Evolutionary conservation across 176 grass and related monocot genomes (phyloP).

Genomic region (Melocanna baccifera): DNA sequence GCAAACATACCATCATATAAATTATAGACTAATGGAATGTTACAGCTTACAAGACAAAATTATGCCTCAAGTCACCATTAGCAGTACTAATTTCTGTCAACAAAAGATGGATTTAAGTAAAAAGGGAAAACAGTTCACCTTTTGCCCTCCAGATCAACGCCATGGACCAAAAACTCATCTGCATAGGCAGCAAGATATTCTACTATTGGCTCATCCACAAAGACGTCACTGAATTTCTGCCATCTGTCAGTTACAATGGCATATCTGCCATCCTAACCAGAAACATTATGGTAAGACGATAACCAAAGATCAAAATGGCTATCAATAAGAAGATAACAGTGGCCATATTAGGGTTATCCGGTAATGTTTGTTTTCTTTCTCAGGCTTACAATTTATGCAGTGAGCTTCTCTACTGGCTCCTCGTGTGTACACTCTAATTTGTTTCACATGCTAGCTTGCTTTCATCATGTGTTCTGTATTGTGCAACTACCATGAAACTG

Average conservation of each 20-base stretch:
- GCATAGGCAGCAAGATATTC: slow-evolving; percentile 62
- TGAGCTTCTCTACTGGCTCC: background rate
- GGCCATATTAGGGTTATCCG: background rate
- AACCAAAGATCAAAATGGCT: slow-evolving; percentile 3
- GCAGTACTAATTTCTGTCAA: background rate
- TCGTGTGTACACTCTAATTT: background rate
- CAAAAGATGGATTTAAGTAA: slow-evolving; percentile 14
- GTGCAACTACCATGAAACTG: background rate
- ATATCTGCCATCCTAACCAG: slow-evolving; percentile 71
- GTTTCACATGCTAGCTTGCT: background rate
- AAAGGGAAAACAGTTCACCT: slow-evolving; percentile 44
- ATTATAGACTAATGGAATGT: background rate
- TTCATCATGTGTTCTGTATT: background rate
- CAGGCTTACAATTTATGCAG: background rate
- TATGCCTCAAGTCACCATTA: background rate
- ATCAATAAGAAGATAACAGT: slow-evolving; percentile 7
- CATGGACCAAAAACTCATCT: slow-evolving; percentile 99
- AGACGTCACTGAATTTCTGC: slow-evolving; percentile 89
- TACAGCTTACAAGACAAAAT: background rate
- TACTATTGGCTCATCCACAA: slow-evolving; percentile 63
- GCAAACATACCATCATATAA: background rate
- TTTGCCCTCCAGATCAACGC: slow-evolving; percentile 96
- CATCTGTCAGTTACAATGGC: slow-evolving; percentile 87
- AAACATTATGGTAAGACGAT: slow-evolving; percentile 26
- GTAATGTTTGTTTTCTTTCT: background rate